Conservation (phyloP, 192 early-diverging fungal genomes). For the Haplosporangium gracile region DNA sequence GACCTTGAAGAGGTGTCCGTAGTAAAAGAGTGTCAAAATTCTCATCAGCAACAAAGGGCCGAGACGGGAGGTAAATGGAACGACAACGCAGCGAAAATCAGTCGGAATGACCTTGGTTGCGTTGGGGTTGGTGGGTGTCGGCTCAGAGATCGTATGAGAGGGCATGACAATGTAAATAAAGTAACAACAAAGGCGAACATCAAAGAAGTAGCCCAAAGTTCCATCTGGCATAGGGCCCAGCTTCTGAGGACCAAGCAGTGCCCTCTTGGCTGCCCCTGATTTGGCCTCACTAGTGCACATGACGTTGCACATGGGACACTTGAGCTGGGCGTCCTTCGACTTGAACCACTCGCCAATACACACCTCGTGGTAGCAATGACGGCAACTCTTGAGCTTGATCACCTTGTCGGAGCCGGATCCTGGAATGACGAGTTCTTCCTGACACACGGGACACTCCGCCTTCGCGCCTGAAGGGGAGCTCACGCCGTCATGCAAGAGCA, state of each 20-base stretch:
- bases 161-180: conserved; percentile 53
- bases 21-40: conserved; percentile 47
- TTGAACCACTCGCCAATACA: conserved; percentile 41
- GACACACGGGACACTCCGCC: conserved; percentile 44
- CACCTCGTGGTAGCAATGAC: conserved; percentile 38
- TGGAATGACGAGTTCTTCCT: conserved; percentile 16
- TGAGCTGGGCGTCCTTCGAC: conserved; percentile 31
- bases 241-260: conserved; percentile 18
- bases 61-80: conserved; percentile 45
- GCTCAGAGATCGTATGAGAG: conserved; percentile 13
- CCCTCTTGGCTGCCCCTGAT: conserved; percentile 12
- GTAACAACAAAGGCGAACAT: conserved; percentile 43
- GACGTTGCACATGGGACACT: conserved; percentile 47
- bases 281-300: conserved; percentile 25
- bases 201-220: conserved; percentile 54
- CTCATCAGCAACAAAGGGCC: conserved; percentile 58
- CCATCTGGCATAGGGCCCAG: conserved; percentile 57
- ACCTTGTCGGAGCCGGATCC: conserved; percentile 10
- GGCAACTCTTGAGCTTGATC: conserved; percentile 45
- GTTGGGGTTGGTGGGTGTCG: neutral
- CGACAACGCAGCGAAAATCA: conserved; percentile 33
- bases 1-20: conserved; percentile 51
- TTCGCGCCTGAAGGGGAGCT: neutral
- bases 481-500: conserved; percentile 22
- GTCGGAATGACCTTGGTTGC: neutral